Base-by-base conservation (phyloP, 2,329 filamentous ascomycete species). In the Nemania sp. region DNA sequence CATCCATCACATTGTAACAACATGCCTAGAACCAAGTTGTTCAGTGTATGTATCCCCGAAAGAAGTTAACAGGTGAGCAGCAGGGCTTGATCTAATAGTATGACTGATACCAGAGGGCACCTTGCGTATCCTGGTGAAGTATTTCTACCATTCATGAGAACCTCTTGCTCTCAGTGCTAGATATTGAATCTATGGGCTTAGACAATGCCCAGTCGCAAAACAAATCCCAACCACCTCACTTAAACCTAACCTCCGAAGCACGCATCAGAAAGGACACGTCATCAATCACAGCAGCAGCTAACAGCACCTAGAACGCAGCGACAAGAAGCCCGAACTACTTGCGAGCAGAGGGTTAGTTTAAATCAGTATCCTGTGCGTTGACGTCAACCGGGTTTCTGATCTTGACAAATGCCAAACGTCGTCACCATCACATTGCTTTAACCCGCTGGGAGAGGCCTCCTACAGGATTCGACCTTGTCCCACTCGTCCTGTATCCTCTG, bases 341-440 rank as follows among this genome's bases (percentile, higher is more conserved):
- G 4, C 13, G 4, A 42, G 39, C 21, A 11, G 21, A 40, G 15
- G 21, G 13, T 52, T 20, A 12, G 51, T 34, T 13, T 3, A 11
- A 3, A 37, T 49, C 5, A 37, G 15, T 13, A 29, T 43, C 7
- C 20, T 37, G 18, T 20, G n/a, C 3, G 21, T 49, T 2, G 45
- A 34, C 43, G 18, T 47, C 32, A 21, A 35, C 51, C 18, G 18
- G 29, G 3, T 43, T 43, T 54, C 57, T 48, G 35, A 20, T n/a
- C 17, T 45, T 35, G 9, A 21, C 15, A 18, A n/a, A 48, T 11
- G 37, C 34, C 46, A 20, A 34, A 29, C 34, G 43, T 29, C 5
- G 13, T 48, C 48, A 35, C 17, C n/a, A 47, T 29, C 18, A n/a
- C 42, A 29, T 51, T 50, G 40, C 54, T 55, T 48, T 17, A 15